A percentile compares a stretch with the other conserved stretches of the same genome.
These are phyloP conservation scores for Bertia moriformis DNA, from an alignment of 2,329 filamentous ascomycete genomes.

Conservation along the genomic window DNA sequence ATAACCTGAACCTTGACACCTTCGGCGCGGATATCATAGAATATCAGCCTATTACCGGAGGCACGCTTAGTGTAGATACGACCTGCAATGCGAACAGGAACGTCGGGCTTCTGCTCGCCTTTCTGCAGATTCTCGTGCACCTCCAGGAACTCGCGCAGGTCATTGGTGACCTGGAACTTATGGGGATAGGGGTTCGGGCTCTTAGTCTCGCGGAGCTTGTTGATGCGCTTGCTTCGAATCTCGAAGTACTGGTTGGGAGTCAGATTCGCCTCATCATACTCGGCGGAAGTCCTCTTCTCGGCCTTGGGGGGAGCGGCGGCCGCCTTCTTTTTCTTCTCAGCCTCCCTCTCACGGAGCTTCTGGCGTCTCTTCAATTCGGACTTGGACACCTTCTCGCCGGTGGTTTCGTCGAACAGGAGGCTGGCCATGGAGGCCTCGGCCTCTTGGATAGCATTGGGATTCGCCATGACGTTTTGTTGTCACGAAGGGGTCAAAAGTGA, in stretches of 20 bases:
- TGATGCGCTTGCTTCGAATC: constrained; percentile 69
- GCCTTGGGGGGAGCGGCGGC: constrained; percentile 48
- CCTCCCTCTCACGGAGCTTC: constrained; percentile 76
- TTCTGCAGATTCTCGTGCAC: constrained; percentile 58
- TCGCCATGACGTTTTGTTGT: constrained; percentile 3
- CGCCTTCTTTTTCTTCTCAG: constrained; percentile 76
- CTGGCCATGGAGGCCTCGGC: constrained; percentile 38
- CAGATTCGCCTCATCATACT: background rate
- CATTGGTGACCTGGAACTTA: constrained; percentile 76
- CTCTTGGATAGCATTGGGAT: constrained; percentile 15
- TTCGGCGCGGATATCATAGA: constrained; percentile 73
- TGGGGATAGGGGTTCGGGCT: constrained; percentile 80
- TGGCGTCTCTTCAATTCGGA: constrained; percentile 85
- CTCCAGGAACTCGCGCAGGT: constrained; percentile 60
- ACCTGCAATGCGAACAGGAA: constrained; percentile 63
- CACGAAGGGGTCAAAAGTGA: no score
- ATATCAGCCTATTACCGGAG: constrained; percentile 71
- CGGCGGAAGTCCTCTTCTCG: constrained; percentile 32
- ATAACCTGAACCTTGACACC: constrained; percentile 77
- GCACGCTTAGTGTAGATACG: constrained; percentile 80
- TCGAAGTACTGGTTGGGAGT: constrained; percentile 68
- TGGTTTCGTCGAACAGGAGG: constrained; percentile 79
- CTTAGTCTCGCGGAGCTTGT: constrained; percentile 59
- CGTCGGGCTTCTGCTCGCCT: constrained; percentile 66
- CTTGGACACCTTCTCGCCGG: constrained; percentile 76